Base-by-base conservation (phyloP, 768 basidiomycete species). In the Crassisporium funariophilum region DNA sequence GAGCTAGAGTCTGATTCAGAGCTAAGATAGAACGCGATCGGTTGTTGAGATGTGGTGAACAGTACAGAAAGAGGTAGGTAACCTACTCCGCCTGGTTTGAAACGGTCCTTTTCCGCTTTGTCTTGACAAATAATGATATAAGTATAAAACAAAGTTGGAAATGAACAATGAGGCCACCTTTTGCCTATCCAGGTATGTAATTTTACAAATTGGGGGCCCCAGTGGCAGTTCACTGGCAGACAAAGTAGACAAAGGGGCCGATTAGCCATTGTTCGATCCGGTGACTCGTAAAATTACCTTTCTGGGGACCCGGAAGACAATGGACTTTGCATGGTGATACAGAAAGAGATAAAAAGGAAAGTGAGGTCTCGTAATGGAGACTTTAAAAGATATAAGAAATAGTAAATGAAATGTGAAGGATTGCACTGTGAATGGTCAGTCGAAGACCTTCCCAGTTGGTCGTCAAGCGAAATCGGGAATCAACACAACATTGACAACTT, bases 141-240 rank as follows among this genome's bases (percentile, higher is more conserved):
- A 50, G 21, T 33, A 47, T n/a, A 24, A 39, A 33, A 35, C 36
- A 49, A 46, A 49, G 31, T 15, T 39, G 25, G 25, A 15, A 21
- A 43, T 11, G 36, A 38, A 36, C 16, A 22, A 43, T 50, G 19
- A 15, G 39, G 53, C 42, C 42, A 66, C 69, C 65, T 71, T 72
- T 58, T 63, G 63, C 56, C 63, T 61, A 36, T 63, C 65, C 52
- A 65, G 57, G 54, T 71, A 68, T 4, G 67, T 70, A 34, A 60
- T 47, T 47, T 61, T 68, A 46, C 49, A 46, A 34, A 35, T 19
- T 44, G 39, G 40, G 47, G 53, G 46, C 50, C 49, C 44, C 29
- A 31, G 29, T n/a, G 29, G n/a, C n/a, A n/a, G n/a, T n/a, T n/a
- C n/a, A 31, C 35, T 49, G n/a, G 29, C 29, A 10, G 10, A n/a